These are phyloP conservation scores for Backusella mclennaniae DNA, from an alignment of 192 early-diverging fungal species.

Conservation along the genomic window DNA sequence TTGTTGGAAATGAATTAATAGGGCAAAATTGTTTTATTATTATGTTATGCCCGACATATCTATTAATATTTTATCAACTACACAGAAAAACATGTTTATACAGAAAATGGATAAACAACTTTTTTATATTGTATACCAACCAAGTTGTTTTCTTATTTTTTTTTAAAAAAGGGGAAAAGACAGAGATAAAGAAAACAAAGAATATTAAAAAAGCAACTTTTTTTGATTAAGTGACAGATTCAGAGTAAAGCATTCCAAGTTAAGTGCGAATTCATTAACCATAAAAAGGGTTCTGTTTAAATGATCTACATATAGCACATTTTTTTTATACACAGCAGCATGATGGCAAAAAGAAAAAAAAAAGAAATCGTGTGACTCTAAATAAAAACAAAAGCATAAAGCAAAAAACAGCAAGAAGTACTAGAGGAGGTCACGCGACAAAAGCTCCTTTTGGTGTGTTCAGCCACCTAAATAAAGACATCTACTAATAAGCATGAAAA, in stretches of 20 bases:
- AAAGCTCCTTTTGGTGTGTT: background rate
- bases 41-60: background rate
- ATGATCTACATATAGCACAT: background rate
- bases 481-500: constrained; percentile 1
- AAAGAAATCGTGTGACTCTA: background rate
- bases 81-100: background rate
- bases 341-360: background rate
- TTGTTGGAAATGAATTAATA: background rate
- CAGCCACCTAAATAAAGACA: constrained; percentile 2
- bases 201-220: constrained; percentile 2
- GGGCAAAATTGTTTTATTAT: background rate
- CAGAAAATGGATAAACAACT: background rate
- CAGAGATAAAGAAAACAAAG: background rate
- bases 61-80: background rate
- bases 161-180: background rate
- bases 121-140: background rate
- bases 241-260: background rate
- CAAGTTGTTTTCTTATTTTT: background rate
- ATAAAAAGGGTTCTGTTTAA: constrained; percentile 3
- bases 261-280: background rate
- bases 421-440: background rate
- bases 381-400: background rate
- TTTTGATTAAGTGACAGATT: constrained; percentile 6
- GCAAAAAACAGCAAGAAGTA: background rate
- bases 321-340: background rate